Evolutionary conservation across 257 asterid genomes (phyloP), one percentile per base, ranked within the genome.

Genomic region (Penstemon barbatus): DNA sequence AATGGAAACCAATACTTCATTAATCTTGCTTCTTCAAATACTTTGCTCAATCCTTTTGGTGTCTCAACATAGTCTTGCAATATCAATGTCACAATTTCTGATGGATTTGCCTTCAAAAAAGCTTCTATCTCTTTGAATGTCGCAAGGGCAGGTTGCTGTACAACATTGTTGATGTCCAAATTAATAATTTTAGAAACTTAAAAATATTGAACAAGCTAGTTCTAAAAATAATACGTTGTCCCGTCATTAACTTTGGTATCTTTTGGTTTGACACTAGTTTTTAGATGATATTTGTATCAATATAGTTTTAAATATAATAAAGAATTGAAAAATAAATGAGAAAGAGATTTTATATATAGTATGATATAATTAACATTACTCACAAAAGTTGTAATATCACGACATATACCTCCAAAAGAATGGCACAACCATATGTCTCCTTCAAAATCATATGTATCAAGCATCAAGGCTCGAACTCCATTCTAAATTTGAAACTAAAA

Each of bases 371-470:
- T 25, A 25, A 25, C 33, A 25, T 25, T 4, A 72, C 91, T 69
- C 68, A 90, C 97, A 54, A 88, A 90, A 57, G 95, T 89, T 0
- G 97, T 88, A 12, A 45, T 61, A 58, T 88, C 89, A 42, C 57
- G 78, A 61, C 96, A 90, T 19, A 37, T 8, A 75, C 96, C 92
- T 33, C 86, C 84, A 41, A 85, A 86, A 2, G 97, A 90, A 74
- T 90, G 97, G 79, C 97, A 90, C 63, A 90, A 10, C 97, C 97
- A 90, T 44, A 88, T 79, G 66, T 73, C 88, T 48, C 90, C 96
- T 43, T 83, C 54, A n/a, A 62, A 88, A 72, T 90, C 96, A 19
- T 88, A 90, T 0, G 85, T 79, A 66, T 90, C 97, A 6, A 90
- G 88, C 97, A 88, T 88, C 60, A 88, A 62, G 0, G 82, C 97